Evolutionary conservation across 768 basidiomycete genomes (phyloP).

Genomic region (Serendipita indica): DNA sequence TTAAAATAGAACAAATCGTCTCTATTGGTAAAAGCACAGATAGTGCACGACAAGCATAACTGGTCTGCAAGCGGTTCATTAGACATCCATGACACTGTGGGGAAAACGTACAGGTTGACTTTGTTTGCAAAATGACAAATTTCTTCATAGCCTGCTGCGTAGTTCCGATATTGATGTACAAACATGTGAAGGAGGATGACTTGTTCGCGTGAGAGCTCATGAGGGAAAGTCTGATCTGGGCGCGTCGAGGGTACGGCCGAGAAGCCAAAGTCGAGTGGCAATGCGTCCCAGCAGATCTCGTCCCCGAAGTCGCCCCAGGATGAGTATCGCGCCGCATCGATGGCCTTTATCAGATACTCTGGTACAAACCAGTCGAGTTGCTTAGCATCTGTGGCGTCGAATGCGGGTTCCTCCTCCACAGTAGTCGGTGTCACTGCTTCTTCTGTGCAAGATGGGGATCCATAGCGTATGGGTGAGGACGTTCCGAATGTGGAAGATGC

Average conservation of each 20-base stretch:
- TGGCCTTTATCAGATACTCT: not conserved
- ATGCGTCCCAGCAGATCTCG: slow-evolving; percentile 8
- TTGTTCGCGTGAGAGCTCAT: not conserved
- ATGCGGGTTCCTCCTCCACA: not conserved
- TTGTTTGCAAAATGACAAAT: not conserved
- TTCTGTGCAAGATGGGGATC: not conserved
- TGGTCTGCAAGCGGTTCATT: no score
- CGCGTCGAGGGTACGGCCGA: not conserved
- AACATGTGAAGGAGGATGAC: not conserved
- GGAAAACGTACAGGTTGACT: not conserved
- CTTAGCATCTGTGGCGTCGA: slow-evolving; percentile 4
- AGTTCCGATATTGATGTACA: not conserved
- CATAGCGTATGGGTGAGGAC: not conserved
- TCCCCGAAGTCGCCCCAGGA: not conserved
- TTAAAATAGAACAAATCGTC: no score
- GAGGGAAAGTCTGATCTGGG: not conserved
- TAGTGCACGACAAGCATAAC: no score
- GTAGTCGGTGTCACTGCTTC: not conserved
- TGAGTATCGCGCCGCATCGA: slow-evolving; percentile 5
- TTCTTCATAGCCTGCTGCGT: not conserved
- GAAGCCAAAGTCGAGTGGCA: not conserved
- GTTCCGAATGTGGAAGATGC: not conserved
- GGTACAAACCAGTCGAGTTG: slow-evolving; percentile 8
- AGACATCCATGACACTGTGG: no score
- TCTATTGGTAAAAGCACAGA: no score